Base-by-base conservation (phyloP, 1,284 basidiomycete species). In the Violaceomyces palustris region DNA sequence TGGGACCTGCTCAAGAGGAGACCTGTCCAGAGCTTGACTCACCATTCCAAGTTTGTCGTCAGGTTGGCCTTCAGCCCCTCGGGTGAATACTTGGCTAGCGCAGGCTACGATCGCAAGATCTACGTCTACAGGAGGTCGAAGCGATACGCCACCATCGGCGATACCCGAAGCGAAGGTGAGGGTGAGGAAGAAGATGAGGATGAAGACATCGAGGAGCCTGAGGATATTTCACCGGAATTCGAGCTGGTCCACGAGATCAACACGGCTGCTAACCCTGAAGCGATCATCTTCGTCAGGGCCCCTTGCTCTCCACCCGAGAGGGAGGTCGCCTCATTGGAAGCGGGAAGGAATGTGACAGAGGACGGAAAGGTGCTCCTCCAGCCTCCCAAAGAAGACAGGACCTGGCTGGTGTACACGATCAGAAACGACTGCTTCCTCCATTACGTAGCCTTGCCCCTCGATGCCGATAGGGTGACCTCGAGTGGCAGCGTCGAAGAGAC, bases 41-140 rank as follows among this genome's bases (percentile, higher is more conserved):
- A 66, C 29, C 69, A 72, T 25, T 30, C 37, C 7, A 62, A 54
- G 17, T 72, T 70, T 38, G 69, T 67, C 19, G 65, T 72, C 27
- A 45, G 53, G 24, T 48, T 64, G 15, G 58, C 51, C 5, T 50
- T 45, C 29, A 61, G 51, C 38, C 32, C 37, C 17, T 50, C 41
- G 21, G 69, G 67, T 2, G 45, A 55, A 28, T 72, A 48, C 29
- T 18, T 72, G 31, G 67, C 67, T 4, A 60, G 51, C 21, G 62
- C 64, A 2, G 58, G 61, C 14, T 72, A 72, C 35, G 69, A 72
- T 38, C 54, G 53, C 29, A 58, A 51, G 38, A 31, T 72, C 9
- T 26, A 52, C 9, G 39, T 72, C n/a, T 72, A 68, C 39, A 31
- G 59, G 21, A 41, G 62, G n/a, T 25, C 21, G 1, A 18, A 34